Evolutionary conservation across 306 rosid genomes (phyloP), one percentile per base, ranked within the genome.

Genomic region (Quercus robur): DNA sequence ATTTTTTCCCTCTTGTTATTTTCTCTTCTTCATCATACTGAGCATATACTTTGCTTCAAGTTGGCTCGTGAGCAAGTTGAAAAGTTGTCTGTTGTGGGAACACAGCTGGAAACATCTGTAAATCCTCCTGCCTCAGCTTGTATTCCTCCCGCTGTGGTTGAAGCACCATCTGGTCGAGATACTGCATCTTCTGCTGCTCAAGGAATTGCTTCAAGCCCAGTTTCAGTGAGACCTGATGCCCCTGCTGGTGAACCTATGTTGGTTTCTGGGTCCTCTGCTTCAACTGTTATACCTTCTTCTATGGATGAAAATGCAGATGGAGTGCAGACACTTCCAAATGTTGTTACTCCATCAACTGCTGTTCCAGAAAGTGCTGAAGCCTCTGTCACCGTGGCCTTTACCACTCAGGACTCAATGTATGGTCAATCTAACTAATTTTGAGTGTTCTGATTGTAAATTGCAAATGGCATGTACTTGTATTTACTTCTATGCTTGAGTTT

Each of bases 31-130:
- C 28, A 58, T 78, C 52, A 33, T 31, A 19, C 75, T 82, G 80
- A 61, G 81, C 79, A 46, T 67, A 73, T 68, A 12, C 69, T 71
- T 75, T 77, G 71, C 67, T 56, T 85, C 64, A 75, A 94, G 98
- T 88, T 92, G 94, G 97, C 93, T 57, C 97, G 94, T 30, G 91
- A 89, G 78, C 92, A 88, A 88, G 87, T 83, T 62, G 94, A 85
- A 77, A 91, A 88, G 77, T 84, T 73, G 59, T 75, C 86, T 81
- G 80, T 85, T 67, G 79, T 82, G 76, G 94, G 87, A 80, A 73
- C 85, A 75, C 83, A 56, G 62, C 83, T 76, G 52, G 87, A 86
- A 51, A 61, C 81, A 59, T 20, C 59, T 31, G 49, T 57, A 41
- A 75, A 30, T 85, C 82, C 86, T 83, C 86, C 62, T 67, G 78